Conservation (phyloP, 1,284 basidiomycete species). For the Cutaneotrichosporon sp. region DNA sequence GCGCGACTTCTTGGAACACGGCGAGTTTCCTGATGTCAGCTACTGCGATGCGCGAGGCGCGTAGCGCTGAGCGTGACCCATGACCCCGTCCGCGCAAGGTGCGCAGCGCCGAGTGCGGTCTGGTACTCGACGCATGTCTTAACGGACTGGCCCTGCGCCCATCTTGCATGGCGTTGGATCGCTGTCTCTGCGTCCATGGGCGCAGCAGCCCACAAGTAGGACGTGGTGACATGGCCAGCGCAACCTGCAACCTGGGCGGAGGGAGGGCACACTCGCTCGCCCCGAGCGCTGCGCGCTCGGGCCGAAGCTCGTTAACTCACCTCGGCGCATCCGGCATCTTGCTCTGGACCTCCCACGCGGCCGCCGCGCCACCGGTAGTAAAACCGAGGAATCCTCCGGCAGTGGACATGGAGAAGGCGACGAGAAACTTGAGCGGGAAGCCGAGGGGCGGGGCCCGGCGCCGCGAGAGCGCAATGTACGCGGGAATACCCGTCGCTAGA, state of each 20-base stretch:
- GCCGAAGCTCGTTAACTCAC: slow-evolving; percentile 18
- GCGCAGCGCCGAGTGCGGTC: no score
- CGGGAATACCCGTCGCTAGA: slow-evolving; percentile 19
- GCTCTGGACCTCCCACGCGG: slow-evolving; percentile 27
- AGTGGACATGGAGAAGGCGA: slow-evolving; percentile 1
- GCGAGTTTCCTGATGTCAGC: slow-evolving; percentile 30
- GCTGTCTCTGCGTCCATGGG: no score
- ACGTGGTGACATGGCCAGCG: no score
- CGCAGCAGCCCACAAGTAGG: no score
- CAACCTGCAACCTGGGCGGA: no score
- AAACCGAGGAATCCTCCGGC: slow-evolving; percentile 33
- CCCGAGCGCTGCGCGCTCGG: not conserved
- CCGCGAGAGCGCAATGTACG: slow-evolving; percentile 15
- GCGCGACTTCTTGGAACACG: slow-evolving; percentile 34
- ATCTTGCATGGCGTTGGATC: no score
- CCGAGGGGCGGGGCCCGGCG: slow-evolving; percentile 1
- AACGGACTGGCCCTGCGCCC: no score
- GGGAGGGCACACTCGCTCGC: no score
- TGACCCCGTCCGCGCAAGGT: no score
- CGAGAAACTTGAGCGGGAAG: slow-evolving; percentile 12
- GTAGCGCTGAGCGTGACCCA: no score
- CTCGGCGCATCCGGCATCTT: slow-evolving; percentile 34
- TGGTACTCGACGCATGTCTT: no score
- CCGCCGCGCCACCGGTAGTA: slow-evolving; percentile 29
- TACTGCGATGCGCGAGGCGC: no score